Evolutionary conservation across 768 basidiomycete genomes (phyloP).

Genomic region (Termitomyces sp.): DNA sequence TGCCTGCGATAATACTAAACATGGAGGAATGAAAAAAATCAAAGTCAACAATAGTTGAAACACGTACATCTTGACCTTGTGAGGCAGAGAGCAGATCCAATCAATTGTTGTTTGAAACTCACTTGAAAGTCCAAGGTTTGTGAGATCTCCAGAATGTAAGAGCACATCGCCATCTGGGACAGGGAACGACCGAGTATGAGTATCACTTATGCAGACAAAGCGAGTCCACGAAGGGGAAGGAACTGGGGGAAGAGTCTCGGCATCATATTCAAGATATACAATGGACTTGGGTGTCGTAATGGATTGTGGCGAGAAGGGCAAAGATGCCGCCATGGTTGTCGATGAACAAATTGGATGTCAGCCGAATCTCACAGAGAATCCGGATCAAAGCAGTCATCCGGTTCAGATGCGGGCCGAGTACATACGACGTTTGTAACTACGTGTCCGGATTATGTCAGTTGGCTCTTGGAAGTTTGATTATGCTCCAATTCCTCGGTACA

Average conservation of each 20-base stretch:
- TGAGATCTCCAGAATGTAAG: slow-evolving; percentile 64
- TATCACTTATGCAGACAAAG: slow-evolving; percentile 61
- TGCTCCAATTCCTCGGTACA: too few species aligned
- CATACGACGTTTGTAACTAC: too few species aligned
- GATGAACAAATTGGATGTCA: too few species aligned
- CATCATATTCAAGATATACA: slow-evolving; percentile 36
- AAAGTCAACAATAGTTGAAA: neutral
- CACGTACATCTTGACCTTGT: slow-evolving; percentile 55
- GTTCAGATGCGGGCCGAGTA: too few species aligned
- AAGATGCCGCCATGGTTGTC: neutral
- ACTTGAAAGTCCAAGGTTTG: slow-evolving; percentile 39
- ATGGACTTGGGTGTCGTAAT: slow-evolving; percentile 24
- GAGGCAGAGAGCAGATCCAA: slow-evolving; percentile 56
- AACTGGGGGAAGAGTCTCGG: slow-evolving; percentile 23
- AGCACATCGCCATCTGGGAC: slow-evolving; percentile 65
- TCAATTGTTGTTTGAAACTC: slow-evolving; percentile 49
- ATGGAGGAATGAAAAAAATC: neutral
- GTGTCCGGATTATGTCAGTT: too few species aligned
- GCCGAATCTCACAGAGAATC: too few species aligned
- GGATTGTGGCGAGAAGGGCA: slow-evolving; percentile 5
- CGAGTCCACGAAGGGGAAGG: slow-evolving; percentile 46
- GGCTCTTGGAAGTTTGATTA: too few species aligned
- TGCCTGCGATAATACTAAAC: slow-evolving; percentile 54
- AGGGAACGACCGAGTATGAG: slow-evolving; percentile 39
- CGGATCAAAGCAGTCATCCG: too few species aligned